phyloP scores from a whole-genome alignment of 306 rosid genomes.

The Begonia fuchsioides region DNA sequence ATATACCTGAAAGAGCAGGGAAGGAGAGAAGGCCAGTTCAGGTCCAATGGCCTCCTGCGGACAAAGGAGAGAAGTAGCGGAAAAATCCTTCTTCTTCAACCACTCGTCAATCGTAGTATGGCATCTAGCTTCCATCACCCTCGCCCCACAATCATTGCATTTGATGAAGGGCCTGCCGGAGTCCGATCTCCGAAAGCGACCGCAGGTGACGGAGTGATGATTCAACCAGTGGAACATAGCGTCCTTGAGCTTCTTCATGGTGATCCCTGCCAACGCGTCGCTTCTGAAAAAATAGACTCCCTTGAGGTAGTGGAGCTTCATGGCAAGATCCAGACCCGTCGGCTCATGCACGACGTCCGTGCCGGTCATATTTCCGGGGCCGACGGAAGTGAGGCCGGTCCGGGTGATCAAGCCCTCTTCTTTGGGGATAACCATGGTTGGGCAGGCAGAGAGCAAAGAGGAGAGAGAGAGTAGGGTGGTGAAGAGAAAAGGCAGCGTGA shows the following conservation, averaged over 20 bases:
- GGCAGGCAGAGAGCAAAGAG: not conserved
- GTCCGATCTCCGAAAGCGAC: slow-evolving; percentile 51
- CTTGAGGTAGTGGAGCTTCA: slow-evolving; percentile 69
- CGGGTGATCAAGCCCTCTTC: slow-evolving; percentile 23
- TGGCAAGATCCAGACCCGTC: slow-evolving; percentile 45
- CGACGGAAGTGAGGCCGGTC: slow-evolving; percentile 46
- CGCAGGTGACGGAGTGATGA: slow-evolving; percentile 26
- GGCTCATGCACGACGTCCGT: slow-evolving; percentile 25
- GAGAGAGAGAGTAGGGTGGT: too few relatives aligned
- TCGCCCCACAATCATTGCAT: slow-evolving; percentile 76
- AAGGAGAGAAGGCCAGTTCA: slow-evolving; percentile 62
- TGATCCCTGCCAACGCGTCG: slow-evolving; percentile 21
- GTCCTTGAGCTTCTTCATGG: slow-evolving; percentile 23
- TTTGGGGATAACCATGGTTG: slow-evolving; percentile 21
- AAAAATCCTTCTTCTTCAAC: slow-evolving; percentile 29
- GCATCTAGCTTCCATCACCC: slow-evolving; percentile 56
- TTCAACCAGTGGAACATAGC: slow-evolving; percentile 19
- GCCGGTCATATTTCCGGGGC: slow-evolving; percentile 25
- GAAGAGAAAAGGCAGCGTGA: too few relatives aligned
- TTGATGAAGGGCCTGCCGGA: slow-evolving; percentile 53
- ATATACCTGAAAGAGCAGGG: slow-evolving; percentile 45
- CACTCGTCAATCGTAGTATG: slow-evolving; percentile 42
- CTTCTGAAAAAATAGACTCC: slow-evolving; percentile 38
- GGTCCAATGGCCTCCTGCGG: slow-evolving; percentile 67
- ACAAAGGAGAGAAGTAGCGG: slow-evolving; percentile 24